phyloP scores from a whole-genome alignment of 345 rosid genomes.

The Alliaria petiolata region DNA sequence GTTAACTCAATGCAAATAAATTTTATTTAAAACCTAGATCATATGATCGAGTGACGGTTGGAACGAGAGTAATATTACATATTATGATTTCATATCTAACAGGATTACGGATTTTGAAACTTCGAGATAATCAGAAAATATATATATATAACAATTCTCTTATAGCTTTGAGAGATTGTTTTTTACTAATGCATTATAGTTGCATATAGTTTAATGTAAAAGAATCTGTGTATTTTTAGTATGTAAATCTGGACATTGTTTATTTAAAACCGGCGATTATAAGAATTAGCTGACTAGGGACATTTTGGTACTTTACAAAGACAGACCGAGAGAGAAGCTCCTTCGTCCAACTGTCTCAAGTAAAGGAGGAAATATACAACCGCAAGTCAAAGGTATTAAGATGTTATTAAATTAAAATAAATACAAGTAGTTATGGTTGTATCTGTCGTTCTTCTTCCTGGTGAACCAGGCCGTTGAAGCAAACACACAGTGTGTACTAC shows the following conservation, averaged over 20 bases:
- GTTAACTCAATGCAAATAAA: too few relatives aligned
- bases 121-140: too few relatives aligned
- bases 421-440: constrained; percentile 28
- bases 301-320: not conserved
- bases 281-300: not conserved
- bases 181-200: not conserved
- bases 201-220: not conserved
- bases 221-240: not conserved
- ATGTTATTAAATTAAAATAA: not conserved
- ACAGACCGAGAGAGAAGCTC: constrained; percentile 13
- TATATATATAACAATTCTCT: too few relatives aligned
- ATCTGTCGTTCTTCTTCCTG: constrained; percentile 33
- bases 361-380: constrained; percentile 27
- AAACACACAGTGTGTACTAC: not conserved
- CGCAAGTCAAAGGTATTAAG: constrained; percentile 28
- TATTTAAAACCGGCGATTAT: not conserved
- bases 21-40: too few relatives aligned
- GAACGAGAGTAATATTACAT: too few relatives aligned
- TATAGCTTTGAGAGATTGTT: not conserved
- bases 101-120: too few relatives aligned
- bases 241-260: not conserved
- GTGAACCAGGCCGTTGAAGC: constrained; percentile 28
- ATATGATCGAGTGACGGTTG: too few relatives aligned
- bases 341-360: constrained; percentile 14
- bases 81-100: too few relatives aligned